These are phyloP conservation scores for Schoenoplectus tabernaemontani DNA, from an alignment of 202 grass and related monocot genomes.

Conservation along the genomic window DNA sequence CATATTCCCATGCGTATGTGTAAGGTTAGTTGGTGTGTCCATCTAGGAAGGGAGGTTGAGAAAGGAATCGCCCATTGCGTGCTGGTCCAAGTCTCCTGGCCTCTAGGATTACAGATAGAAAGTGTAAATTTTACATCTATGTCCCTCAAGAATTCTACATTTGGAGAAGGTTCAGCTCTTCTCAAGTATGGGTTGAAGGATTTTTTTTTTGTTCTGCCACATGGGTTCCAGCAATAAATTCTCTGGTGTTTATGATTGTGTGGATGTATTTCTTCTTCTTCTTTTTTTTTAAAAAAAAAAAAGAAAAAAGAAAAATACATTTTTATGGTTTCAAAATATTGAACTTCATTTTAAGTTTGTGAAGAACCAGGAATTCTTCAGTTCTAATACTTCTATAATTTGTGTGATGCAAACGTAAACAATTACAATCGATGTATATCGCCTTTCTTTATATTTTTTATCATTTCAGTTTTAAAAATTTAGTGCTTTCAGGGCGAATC, in stretches of 20 bases:
- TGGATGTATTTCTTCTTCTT: not conserved
- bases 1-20: slow-evolving; percentile 1
- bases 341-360: no score
- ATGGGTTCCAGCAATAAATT: not conserved
- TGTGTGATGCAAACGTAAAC: no score
- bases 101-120: not conserved
- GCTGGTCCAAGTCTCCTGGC: slow-evolving; percentile 20
- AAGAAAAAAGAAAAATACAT: no score
- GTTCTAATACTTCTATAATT: no score
- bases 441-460: no score
- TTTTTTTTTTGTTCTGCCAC: not conserved
- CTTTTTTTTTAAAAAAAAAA: no score
- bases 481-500: no score
- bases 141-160: slow-evolving; percentile 11
- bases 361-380: no score
- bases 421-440: no score
- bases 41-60: slow-evolving; percentile 20
- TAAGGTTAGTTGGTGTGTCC: slow-evolving; percentile 26
- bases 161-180: not conserved
- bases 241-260: not conserved
- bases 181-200: not conserved
- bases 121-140: not conserved
- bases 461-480: no score
- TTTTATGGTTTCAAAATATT: no score
- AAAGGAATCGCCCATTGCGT: slow-evolving; percentile 21